A percentile compares a stretch with the other conserved stretches of the same genome.
Conservation (phyloP, 2,329 filamentous ascomycete species). For the Leptographium flavum region DNA sequence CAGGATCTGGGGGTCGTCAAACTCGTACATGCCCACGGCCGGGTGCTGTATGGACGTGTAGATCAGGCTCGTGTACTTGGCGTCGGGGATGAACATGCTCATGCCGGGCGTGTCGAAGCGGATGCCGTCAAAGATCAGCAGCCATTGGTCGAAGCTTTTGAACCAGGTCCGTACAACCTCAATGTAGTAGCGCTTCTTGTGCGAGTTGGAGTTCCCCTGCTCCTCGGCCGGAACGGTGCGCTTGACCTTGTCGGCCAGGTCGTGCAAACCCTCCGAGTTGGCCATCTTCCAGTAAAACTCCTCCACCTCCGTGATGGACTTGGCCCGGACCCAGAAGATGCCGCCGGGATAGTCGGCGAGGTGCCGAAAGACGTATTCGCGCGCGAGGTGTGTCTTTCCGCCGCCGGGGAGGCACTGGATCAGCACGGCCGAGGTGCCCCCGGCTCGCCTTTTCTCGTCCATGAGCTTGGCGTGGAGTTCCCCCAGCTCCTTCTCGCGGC, state of each 20-base stretch:
- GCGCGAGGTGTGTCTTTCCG: constrained; percentile 55
- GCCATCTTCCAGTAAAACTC: constrained; percentile 54
- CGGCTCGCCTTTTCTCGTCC: constrained; percentile 36
- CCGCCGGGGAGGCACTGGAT: constrained; percentile 51
- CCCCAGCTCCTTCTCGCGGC: constrained; percentile 41
- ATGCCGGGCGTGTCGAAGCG: constrained; percentile 45
- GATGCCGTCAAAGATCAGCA: constrained; percentile 53
- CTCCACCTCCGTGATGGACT: constrained; percentile 40
- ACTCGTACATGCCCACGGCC: constrained; percentile 38
- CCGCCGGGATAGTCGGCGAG: constrained; percentile 47
- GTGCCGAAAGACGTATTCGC: constrained; percentile 51
- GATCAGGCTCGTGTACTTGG: constrained; percentile 47
- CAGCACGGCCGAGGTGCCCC: constrained; percentile 48
- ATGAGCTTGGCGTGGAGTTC: constrained; percentile 45
- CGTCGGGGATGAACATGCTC: constrained; percentile 48
- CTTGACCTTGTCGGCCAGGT: constrained; percentile 20
- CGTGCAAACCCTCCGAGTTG: constrained; percentile 35
- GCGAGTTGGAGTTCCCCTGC: constrained; percentile 11
- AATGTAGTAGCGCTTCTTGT: constrained; percentile 33
- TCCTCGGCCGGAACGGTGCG: constrained; percentile 14
- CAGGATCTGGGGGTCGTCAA: constrained; percentile 43
- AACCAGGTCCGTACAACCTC: constrained; percentile 48
- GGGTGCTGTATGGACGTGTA: constrained; percentile 53
- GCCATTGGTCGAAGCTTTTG: constrained; percentile 45
- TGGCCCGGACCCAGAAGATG: constrained; percentile 56